phyloP scores from a whole-genome alignment of 345 rosid genomes.

The Euclidium syriacum region DNA sequence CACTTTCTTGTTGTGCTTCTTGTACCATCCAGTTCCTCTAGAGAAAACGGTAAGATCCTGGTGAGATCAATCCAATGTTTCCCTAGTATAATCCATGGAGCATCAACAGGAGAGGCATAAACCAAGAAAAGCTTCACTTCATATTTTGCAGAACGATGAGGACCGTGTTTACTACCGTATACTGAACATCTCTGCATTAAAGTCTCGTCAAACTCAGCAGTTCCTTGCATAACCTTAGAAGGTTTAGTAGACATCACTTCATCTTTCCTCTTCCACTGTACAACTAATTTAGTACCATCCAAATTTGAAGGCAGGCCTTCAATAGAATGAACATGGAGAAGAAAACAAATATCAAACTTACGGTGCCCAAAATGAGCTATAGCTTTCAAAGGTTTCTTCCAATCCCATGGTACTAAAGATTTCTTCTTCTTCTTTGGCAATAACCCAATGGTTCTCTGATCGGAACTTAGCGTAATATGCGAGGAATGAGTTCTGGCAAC shows the following conservation, averaged over 20 bases:
- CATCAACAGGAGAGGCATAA: conserved; percentile 39
- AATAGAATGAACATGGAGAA: conserved; percentile 69
- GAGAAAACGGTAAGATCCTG: conserved; percentile 58
- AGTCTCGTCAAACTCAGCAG: conserved; percentile 66
- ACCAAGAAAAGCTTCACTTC: conserved; percentile 55
- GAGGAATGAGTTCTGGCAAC: conserved; percentile 32
- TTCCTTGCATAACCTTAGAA: conserved; percentile 43
- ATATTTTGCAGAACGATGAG: conserved; percentile 53
- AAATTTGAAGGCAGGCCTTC: conserved; percentile 59
- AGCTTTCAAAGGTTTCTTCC: conserved; percentile 86
- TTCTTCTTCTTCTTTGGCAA: conserved; percentile 39
- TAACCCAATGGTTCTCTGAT: conserved; percentile 17
- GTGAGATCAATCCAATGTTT: conserved; percentile 79
- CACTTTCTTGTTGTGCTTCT: conserved; percentile 59
- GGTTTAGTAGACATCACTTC: conserved; percentile 45
- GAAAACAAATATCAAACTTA: conserved; percentile 58
- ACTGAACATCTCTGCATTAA: conserved; percentile 54
- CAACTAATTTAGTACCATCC: conserved; percentile 43
- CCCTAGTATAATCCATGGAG: conserved; percentile 44
- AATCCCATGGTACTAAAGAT: conserved; percentile 48
- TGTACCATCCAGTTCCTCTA: conserved; percentile 63
- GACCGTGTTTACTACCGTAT: conserved; percentile 54
- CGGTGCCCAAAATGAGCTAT: conserved; percentile 52
- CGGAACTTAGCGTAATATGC: conserved; percentile 29
- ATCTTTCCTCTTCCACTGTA: conserved; percentile 69